Evolutionary conservation across 1,139 yeast species (phyloP).

Genomic region (Yamadazyma mexicana): DNA sequence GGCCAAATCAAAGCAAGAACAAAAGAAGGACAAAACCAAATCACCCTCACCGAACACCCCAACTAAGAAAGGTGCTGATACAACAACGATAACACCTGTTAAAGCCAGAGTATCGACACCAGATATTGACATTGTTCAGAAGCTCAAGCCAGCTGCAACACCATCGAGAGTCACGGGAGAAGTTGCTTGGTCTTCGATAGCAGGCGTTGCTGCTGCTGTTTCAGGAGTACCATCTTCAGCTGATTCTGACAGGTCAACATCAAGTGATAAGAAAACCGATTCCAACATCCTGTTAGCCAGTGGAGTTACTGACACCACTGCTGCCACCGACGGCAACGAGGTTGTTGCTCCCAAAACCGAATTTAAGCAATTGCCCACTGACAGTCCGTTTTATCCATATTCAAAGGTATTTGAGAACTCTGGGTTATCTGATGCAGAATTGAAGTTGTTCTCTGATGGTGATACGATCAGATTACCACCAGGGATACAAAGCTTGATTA

Average conservation of each 20-base stretch:
- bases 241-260: constrained; percentile 10
- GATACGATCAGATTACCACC: constrained; percentile 59
- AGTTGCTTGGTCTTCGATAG: constrained; percentile 71
- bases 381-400: constrained; percentile 18
- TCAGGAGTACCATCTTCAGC: constrained; percentile 27
- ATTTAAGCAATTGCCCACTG: constrained; percentile 3
- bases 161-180: constrained; percentile 67
- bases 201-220: constrained; percentile 33
- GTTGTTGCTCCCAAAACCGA: not conserved
- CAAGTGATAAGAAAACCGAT: constrained; percentile 7
- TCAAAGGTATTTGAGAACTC: constrained; percentile 34
- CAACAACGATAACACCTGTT: constrained; percentile 16
- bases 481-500: constrained; percentile 67
- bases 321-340: constrained; percentile 1
- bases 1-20: constrained; percentile 5
- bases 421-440: constrained; percentile 30
- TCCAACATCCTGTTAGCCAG: constrained; percentile 7
- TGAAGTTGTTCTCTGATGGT: constrained; percentile 36
- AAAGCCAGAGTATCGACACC: constrained; percentile 19
- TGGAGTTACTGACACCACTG: constrained; percentile 1
- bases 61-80: constrained; percentile 8
- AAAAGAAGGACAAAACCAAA: constrained; percentile 9
- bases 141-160: constrained; percentile 66
- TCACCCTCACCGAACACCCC: constrained; percentile 16
- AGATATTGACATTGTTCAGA: constrained; percentile 38